Percentiles rank a stretch among this genome's conserved stretches.
Conservation (phyloP, 169 alveolate species). For the Plasmodium inui region DNA sequence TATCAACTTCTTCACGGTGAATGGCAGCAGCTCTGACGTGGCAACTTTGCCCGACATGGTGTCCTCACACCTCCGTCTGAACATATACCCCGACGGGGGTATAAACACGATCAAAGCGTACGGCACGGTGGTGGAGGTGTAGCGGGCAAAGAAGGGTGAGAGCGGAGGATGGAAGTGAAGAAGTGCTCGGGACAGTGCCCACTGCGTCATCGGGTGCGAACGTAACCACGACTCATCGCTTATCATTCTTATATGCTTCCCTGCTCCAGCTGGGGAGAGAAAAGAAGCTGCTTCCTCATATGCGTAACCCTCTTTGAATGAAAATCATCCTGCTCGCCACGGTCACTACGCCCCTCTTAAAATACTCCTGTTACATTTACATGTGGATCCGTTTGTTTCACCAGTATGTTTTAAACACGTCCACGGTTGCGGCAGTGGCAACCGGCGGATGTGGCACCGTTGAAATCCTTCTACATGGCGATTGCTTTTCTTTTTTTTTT, state of each 20-base stretch:
- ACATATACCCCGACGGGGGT: constrained; percentile 76
- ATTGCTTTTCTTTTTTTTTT: constrained; percentile 4
- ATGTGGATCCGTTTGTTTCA: neutral
- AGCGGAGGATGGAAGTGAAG: neutral
- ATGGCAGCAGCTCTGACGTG: neutral
- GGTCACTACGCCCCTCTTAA: neutral
- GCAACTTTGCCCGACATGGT: neutral
- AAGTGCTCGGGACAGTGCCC: neutral
- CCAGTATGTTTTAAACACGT: neutral
- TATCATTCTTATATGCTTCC: neutral
- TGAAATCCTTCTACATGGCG: neutral
- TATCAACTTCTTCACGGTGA: constrained; percentile 55
- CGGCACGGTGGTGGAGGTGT: constrained; percentile 46
- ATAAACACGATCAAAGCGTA: constrained; percentile 72
- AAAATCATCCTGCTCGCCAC: neutral
- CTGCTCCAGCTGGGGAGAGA: neutral
- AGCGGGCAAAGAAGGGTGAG: neutral
- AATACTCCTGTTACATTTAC: neutral
- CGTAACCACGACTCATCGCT: neutral
- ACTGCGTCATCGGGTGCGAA: neutral
- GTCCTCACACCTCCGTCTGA: constrained; percentile 71
- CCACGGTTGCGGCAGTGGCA: neutral
- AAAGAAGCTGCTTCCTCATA: neutral
- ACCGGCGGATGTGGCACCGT: neutral
- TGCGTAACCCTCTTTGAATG: neutral